These are phyloP conservation scores for Cyberlindnera euphorbiiphila DNA, from an alignment of 805 yeast genomes.

Conservation along the genomic window DNA sequence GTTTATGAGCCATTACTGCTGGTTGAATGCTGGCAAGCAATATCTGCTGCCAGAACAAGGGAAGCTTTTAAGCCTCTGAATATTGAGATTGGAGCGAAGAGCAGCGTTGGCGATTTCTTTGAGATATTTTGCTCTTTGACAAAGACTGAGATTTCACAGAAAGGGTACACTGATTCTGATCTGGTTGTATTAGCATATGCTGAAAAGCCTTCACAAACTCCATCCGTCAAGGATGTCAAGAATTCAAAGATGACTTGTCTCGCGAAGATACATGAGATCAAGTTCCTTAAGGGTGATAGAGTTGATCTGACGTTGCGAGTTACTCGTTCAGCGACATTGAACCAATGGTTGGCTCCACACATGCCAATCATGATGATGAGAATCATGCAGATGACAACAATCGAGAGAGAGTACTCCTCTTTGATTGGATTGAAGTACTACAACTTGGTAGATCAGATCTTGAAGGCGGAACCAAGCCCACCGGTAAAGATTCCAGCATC, in stretches of 20 bases:
- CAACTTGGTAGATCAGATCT: constrained; percentile 64
- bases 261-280: constrained; percentile 76
- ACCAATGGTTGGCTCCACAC: constrained; percentile 55
- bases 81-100: constrained; percentile 70
- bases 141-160: constrained; percentile 44
- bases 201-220: constrained; percentile 22
- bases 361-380: constrained; percentile 62
- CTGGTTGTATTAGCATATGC: constrained; percentile 56
- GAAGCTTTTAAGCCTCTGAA: constrained; percentile 54
- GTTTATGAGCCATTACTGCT: constrained; percentile 77
- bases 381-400: constrained; percentile 83
- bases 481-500: constrained; percentile 32
- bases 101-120: constrained; percentile 80
- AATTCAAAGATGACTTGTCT: constrained; percentile 51
- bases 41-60: constrained; percentile 67
- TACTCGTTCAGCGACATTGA: constrained; percentile 41
- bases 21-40: constrained; percentile 92
- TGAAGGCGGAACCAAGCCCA: constrained; percentile 58
- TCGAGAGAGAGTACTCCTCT: constrained; percentile 89
- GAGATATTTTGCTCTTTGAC: constrained; percentile 78
- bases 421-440: constrained; percentile 78
- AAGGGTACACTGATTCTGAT: constrained; percentile 70
- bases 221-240: constrained; percentile 33
- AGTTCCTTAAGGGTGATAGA: constrained; percentile 57
- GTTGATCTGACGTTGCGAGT: constrained; percentile 76